phyloP scores from a whole-genome alignment of 2,329 filamentous ascomycete species.

The Pseudohalonectria lignicola region DNA sequence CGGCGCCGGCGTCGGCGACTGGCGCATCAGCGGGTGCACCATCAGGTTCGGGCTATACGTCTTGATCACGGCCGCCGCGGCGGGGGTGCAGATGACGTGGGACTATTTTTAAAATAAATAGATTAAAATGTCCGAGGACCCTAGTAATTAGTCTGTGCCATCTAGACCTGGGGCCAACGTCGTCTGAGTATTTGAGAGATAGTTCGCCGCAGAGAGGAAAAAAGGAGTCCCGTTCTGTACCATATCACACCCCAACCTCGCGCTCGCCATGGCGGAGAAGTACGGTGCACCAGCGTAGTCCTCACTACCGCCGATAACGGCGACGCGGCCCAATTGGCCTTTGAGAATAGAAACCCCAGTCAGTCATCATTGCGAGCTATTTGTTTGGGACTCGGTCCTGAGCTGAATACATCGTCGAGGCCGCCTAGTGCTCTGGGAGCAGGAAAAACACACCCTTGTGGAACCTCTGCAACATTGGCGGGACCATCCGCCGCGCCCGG shows the following conservation, averaged over 20 bases:
- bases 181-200: too few relatives aligned
- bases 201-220: slow-evolving; percentile 1
- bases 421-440: too few relatives aligned
- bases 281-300: slow-evolving; percentile 97
- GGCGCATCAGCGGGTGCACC: slow-evolving; percentile 93
- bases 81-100: slow-evolving; percentile 91
- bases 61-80: slow-evolving; percentile 83
- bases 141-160: too few relatives aligned
- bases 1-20: slow-evolving; percentile 42
- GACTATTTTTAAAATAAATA: too few relatives aligned
- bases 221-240: slow-evolving; percentile 29
- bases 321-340: slow-evolving; percentile 89
- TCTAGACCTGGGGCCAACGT: too few relatives aligned
- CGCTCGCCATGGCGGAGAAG: slow-evolving; percentile 95
- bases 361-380: too few relatives aligned
- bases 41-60: slow-evolving; percentile 96
- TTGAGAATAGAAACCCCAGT: too few relatives aligned
- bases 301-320: slow-evolving; percentile 87
- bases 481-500: slow-evolving; percentile 82
- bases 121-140: too few relatives aligned
- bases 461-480: slow-evolving; percentile 89
- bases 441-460: slow-evolving; percentile 66
- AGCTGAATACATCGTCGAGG: too few relatives aligned
- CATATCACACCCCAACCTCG: slow-evolving; percentile 82
- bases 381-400: too few relatives aligned